Base-by-base conservation (phyloP, 176 grass and related monocot genomes). In the Poa annua region DNA sequence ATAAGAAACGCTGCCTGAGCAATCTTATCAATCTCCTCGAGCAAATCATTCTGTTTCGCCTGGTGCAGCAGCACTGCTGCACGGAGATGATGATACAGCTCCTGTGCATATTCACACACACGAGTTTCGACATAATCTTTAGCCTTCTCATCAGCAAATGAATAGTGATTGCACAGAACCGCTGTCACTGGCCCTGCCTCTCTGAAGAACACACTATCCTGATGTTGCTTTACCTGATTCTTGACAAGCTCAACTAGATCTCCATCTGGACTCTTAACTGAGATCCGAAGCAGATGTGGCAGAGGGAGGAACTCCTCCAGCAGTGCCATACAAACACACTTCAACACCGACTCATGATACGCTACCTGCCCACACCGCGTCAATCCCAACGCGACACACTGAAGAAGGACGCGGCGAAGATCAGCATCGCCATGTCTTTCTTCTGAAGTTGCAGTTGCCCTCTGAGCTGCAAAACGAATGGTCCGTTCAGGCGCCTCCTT, bases 1-100 rank as follows among this genome's bases (percentile, higher is more conserved):
- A 98, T 90, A 71, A 98, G 83, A 84, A 98, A 98, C 59, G 90
- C 89, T 36, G 90, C 96, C 76, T 98, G 89, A 8, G 91, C 87
- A 70, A 93, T 81, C 88, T 91, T 95, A 74, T 95, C 89, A 26
- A 95, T 78, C 32, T 85, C 80, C 1, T 8, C 66, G 24, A 98
- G 79, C 67, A 93, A 86, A 72, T 75, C 84, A 49, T 90, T 80
- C 59, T 35, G 83, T 52, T 88, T 93, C 12, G 83, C 61, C 38
- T 50, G 70, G 26, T 95, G 85, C 47, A 86, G 67, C 73, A 93
- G 70, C 59, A 80, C 81, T 73, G 89, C 89, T 45, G 74, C 17
- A 57, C 89, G 89, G 55, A 98, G 87, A 88, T 84, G 47, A 38
- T 44, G 81, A 80, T 98, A 98, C 24, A 98, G 47, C 42, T 88